These are phyloP conservation scores for Cynara cardunculus DNA, from an alignment of 129 eudicot genomes.

Conservation along the genomic window DNA sequence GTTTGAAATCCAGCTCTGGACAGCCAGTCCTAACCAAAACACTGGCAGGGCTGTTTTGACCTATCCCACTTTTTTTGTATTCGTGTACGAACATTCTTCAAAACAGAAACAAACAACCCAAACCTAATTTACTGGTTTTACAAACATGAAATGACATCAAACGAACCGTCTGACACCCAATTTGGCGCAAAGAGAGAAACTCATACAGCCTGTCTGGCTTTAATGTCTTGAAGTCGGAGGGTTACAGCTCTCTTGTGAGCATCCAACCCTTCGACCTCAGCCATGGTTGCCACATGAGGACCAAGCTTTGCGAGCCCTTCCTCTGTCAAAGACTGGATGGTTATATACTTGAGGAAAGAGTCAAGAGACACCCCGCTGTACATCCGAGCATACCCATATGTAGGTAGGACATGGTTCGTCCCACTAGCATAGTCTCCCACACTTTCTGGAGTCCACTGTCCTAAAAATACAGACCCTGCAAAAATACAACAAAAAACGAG, in stretches of 20 bases:
- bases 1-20: not conserved
- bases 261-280: slow-evolving; percentile 92
- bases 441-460: slow-evolving; percentile 99
- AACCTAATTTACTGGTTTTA: slow-evolving; percentile 8
- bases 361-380: slow-evolving; percentile 92
- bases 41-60: not conserved
- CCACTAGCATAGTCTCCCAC: slow-evolving; percentile 99
- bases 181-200: not conserved
- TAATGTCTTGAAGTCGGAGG: slow-evolving; percentile 78
- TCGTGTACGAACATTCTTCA: slow-evolving; percentile 3
- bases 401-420: slow-evolving; percentile 97
- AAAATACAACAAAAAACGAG: not conserved
- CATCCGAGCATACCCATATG: slow-evolving; percentile 97
- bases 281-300: slow-evolving; percentile 92
- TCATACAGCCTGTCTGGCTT: slow-evolving; percentile 46
- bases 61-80: not conserved
- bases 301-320: slow-evolving; percentile 83
- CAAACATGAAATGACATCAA: not conserved
- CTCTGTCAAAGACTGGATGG: slow-evolving; percentile 97
- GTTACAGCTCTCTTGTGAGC: slow-evolving; percentile 97
- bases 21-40: not conserved
- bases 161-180: not conserved
- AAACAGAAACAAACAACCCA: slow-evolving; percentile 20
- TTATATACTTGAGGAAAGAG: slow-evolving; percentile 92
- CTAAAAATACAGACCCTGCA: slow-evolving; percentile 93